A percentile compares a stretch with the other conserved stretches of the same genome.
phyloP scores from a whole-genome alignment of 2,329 filamentous ascomycete species.

The Fusarium sp. region DNA sequence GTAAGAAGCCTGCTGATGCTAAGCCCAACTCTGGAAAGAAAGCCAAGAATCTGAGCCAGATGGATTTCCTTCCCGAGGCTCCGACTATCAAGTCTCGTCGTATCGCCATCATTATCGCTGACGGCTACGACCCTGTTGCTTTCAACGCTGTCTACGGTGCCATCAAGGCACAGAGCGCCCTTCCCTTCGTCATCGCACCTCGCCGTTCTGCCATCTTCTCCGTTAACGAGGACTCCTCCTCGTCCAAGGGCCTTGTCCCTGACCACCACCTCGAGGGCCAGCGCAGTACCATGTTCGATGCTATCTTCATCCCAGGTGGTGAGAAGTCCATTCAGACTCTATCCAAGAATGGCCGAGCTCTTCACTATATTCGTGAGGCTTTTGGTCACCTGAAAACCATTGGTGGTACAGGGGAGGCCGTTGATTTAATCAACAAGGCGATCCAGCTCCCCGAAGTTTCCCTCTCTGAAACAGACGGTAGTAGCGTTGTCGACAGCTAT shows the following conservation, averaged over 20 bases:
- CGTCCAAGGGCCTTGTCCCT: conserved; percentile 67
- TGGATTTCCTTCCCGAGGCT: conserved; percentile 70
- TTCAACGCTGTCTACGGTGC: conserved; percentile 75
- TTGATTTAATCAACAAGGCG: conserved; percentile 67
- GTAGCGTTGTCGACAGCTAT: conserved; percentile 71
- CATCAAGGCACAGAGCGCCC: conserved; percentile 69
- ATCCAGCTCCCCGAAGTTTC: conserved; percentile 56
- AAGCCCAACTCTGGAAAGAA: conserved; percentile 74
- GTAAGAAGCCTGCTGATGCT: conserved; percentile 64
- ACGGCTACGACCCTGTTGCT: conserved; percentile 76
- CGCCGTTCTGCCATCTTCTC: conserved; percentile 74
- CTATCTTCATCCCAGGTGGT: conserved; percentile 81
- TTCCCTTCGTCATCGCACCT: conserved; percentile 78
- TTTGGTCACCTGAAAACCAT: conserved; percentile 87
- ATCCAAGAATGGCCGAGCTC: conserved; percentile 74
- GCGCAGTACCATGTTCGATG: conserved; percentile 84
- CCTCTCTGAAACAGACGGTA: conserved; percentile 53
- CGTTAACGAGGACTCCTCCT: conserved; percentile 64
- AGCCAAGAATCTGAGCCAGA: conserved; percentile 74
- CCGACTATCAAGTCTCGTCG: conserved; percentile 78
- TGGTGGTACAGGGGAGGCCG: conserved; percentile 78
- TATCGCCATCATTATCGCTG: conserved; percentile 80
- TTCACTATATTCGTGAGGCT: conserved; percentile 82
- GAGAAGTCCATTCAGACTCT: conserved; percentile 71
- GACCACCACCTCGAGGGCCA: conserved; percentile 85